Evolutionary conservation across 2,329 filamentous ascomycete genomes (phyloP).

Genomic region (Stemphylium vesicarium): DNA sequence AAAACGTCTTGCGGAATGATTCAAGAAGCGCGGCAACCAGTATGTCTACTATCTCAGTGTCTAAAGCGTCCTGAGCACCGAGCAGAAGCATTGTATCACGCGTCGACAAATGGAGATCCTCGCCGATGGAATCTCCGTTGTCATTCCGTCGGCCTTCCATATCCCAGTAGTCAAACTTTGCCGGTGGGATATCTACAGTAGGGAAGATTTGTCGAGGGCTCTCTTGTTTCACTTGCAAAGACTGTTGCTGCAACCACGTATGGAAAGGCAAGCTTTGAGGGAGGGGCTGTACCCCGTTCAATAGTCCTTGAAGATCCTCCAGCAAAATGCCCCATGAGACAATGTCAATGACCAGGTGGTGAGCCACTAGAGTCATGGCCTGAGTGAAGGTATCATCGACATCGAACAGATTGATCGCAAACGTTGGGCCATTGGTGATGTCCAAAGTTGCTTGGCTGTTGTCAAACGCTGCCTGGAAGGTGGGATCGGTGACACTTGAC

Average conservation of each 20-base stretch:
- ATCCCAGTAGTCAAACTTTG: slow-evolving; percentile 48
- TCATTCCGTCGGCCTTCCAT: slow-evolving; percentile 43
- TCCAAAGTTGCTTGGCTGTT: slow-evolving; percentile 42
- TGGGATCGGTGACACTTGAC: slow-evolving; percentile 12
- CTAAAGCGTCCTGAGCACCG: slow-evolving; percentile 42
- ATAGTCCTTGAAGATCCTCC: slow-evolving; percentile 45
- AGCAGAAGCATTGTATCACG: slow-evolving; percentile 43
- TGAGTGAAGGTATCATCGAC: slow-evolving; percentile 42
- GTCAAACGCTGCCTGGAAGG: slow-evolving; percentile 34
- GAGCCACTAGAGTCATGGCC: slow-evolving; percentile 46
- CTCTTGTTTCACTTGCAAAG: slow-evolving; percentile 34
- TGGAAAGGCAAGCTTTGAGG: slow-evolving; percentile 47
- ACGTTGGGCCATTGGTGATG: slow-evolving; percentile 45
- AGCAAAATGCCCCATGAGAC: slow-evolving; percentile 51
- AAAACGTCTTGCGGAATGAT: slow-evolving; percentile 54
- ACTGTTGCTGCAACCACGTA: slow-evolving; percentile 45
- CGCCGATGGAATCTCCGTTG: slow-evolving; percentile 41
- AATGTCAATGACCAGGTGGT: slow-evolving; percentile 48
- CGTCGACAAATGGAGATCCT: slow-evolving; percentile 39
- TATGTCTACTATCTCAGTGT: slow-evolving; percentile 47
- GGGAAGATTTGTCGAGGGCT: slow-evolving; percentile 35
- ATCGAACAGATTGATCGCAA: slow-evolving; percentile 53
- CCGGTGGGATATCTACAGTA: slow-evolving; percentile 30
- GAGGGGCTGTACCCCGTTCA: slow-evolving; percentile 32
- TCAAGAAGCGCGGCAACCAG: slow-evolving; percentile 47